phyloP scores from a whole-genome alignment of 768 basidiomycete species.

The Kwoniella mangroviensis region DNA sequence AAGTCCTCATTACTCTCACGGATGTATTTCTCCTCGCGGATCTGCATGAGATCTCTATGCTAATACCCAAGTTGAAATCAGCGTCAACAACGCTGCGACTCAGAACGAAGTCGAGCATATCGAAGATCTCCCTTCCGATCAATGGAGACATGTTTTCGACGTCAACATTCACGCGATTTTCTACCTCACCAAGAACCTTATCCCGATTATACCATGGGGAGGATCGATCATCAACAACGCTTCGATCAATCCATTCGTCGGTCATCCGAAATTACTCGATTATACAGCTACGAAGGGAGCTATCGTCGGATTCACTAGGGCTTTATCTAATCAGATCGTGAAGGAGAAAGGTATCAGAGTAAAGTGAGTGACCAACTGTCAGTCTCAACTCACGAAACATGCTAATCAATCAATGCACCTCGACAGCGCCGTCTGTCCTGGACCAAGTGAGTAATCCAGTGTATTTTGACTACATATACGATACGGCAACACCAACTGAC shows the following conservation, averaged over 20 bases:
- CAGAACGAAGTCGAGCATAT: slow-evolving; percentile 61
- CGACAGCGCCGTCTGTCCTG: slow-evolving; percentile 35
- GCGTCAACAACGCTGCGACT: slow-evolving; percentile 62
- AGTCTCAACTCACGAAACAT: too few species aligned
- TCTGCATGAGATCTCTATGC: neutral
- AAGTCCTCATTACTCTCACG: slow-evolving; percentile 19
- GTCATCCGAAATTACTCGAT: slow-evolving; percentile 63
- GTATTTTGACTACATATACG: too few species aligned
- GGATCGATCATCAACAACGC: slow-evolving; percentile 62
- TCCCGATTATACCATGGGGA: slow-evolving; percentile 61
- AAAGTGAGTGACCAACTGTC: slow-evolving; percentile 55
- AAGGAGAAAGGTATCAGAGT: slow-evolving; percentile 63
- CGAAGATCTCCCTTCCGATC: slow-evolving; percentile 58
- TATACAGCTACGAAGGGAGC: slow-evolving; percentile 67
- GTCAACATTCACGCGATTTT: slow-evolving; percentile 58
- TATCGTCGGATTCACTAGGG: slow-evolving; percentile 63
- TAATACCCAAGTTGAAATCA: slow-evolving; percentile 20
- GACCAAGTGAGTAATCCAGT: slow-evolving; percentile 39
- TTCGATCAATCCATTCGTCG: slow-evolving; percentile 60
- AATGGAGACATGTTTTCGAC: slow-evolving; percentile 60
- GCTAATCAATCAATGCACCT: neutral
- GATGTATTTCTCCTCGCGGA: neutral
- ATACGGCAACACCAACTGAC: neutral
- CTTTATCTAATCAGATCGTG: slow-evolving; percentile 64
- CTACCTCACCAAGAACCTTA: slow-evolving; percentile 62